Evolutionary conservation across 2,329 filamentous ascomycete genomes (phyloP), one percentile per base, ranked within the genome.

Genomic region (Aspergillus pseudonomiae): DNA sequence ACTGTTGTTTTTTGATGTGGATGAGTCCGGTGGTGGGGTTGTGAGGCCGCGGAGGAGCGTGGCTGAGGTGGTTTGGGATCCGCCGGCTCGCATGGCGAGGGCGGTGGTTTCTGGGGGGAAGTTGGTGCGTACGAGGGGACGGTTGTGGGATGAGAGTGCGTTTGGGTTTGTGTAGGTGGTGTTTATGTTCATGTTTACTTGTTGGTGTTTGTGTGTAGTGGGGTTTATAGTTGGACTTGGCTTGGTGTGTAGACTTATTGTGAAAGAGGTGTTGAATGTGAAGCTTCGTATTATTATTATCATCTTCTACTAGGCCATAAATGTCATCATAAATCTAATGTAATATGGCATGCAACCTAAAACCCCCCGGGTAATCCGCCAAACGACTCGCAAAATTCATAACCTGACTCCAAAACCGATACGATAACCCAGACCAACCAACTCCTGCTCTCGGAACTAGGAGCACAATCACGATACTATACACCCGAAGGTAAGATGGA

Each of bases 21-120:
- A 79, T 63, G 73, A 77, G 53, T 73, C 73, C 32, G 76, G 71
- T 24, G 71, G 76, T 62, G 67, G 66, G 2, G 61, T 71, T 57
- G 63, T 65, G 9, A 69, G 73, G 45, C 67, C 71, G n/a, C 63
- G 76, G 21, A 66, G 67, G 28, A 73, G 69, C 45, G 71, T 77
- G n/a, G 72, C 73, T 7, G 77, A 78, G 60, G 70, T 78, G 28
- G 75, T 79, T 11, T 79, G 77, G 77, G 72, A 78, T 68, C 75
- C 74, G 21, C 77, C 77, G 1, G 65, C 64, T 41, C 65, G 65
- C n/a, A 52, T 65, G 32, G 69, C 70, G 56, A 68, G 76, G 34
- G 68, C 70, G 59, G 63, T 78, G 21, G 59, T 79, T 12, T 53
- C 32, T 16, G 63, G 65, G 21, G 73, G 74, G 2, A 62, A 64